Evolutionary conservation across 495 filamentous ascomycete genomes (phyloP).

Genomic region (Darksidea phi): DNA sequence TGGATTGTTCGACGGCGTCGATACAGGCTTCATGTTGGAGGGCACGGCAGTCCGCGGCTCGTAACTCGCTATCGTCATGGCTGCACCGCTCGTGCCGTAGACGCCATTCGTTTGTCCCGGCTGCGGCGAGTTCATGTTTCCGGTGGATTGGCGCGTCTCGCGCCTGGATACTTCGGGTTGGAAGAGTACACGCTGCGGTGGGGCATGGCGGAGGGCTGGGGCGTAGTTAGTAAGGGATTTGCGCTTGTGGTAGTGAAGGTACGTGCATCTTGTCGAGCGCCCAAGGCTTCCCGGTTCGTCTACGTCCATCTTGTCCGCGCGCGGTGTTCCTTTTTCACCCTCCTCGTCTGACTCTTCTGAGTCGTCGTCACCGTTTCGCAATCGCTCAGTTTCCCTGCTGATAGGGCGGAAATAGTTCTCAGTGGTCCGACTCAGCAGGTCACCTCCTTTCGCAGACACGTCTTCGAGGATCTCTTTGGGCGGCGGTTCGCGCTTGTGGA

Average conservation of each 20-base stretch:
- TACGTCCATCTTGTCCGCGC: slow-evolving; percentile 56
- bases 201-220: slow-evolving; percentile 67
- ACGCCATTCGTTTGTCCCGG: slow-evolving; percentile 39
- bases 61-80: slow-evolving; percentile 57
- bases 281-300: slow-evolving; percentile 61
- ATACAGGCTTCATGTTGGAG: slow-evolving; percentile 64
- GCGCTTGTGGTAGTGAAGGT: neutral
- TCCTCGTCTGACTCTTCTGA: slow-evolving; percentile 51
- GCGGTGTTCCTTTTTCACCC: slow-evolving; percentile 60
- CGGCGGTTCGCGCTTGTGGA: slow-evolving; percentile 71
- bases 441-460: slow-evolving; percentile 69
- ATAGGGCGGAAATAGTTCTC: slow-evolving; percentile 62
- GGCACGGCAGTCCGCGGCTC: slow-evolving; percentile 57
- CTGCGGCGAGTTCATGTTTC: slow-evolving; percentile 49
- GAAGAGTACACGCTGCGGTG: slow-evolving; percentile 76
- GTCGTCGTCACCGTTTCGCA: slow-evolving; percentile 38
- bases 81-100: slow-evolving; percentile 42
- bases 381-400: slow-evolving; percentile 41
- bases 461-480: slow-evolving; percentile 80
- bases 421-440: slow-evolving; percentile 69
- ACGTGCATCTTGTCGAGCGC: slow-evolving; percentile 59
- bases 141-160: slow-evolving; percentile 57
- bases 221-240: neutral
- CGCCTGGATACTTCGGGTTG: slow-evolving; percentile 68
- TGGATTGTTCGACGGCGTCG: slow-evolving; percentile 67